Conservation (phyloP, 768 basidiomycete genomes). For the Amanita rubescens region DNA sequence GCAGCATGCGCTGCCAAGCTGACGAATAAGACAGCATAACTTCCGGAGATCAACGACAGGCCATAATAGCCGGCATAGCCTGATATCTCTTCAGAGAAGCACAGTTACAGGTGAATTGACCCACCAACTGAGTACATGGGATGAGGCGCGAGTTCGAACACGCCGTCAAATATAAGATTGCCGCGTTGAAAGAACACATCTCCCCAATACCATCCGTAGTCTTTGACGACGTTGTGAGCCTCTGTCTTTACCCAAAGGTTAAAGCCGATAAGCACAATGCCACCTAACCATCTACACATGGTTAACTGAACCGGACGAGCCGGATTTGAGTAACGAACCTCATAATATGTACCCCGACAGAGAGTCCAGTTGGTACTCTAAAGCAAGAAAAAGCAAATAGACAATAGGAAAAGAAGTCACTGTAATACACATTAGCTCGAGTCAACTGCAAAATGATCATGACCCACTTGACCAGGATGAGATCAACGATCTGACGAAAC, state of each 20-base stretch:
- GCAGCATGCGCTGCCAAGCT: constrained; percentile 92
- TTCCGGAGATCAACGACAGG: constrained; percentile 82
- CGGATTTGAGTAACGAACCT: constrained; percentile 37
- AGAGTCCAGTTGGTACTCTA: constrained; percentile 75
- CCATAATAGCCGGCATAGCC: constrained; percentile 99
- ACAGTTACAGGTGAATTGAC: constrained; percentile 13
- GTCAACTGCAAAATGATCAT: neutral
- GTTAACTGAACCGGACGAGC: neutral
- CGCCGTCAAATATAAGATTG: constrained; percentile 92
- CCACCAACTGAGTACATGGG: constrained; percentile 90
- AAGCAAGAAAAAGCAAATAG: constrained; percentile 94
- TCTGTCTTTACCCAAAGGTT: constrained; percentile 99
- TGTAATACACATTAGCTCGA: constrained; percentile 22
- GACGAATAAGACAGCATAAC: constrained; percentile 86
- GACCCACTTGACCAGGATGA: constrained; percentile 90
- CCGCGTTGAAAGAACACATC: constrained; percentile 92
- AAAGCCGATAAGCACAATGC: constrained; percentile 80
- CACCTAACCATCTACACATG: constrained; percentile 72
- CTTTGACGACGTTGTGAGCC: constrained; percentile 95
- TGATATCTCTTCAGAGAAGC: constrained; percentile 18
- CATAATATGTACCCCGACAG: constrained; percentile 64
- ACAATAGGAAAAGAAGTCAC: constrained; percentile 92
- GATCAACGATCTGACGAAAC: constrained; percentile 92
- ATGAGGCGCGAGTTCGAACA: constrained; percentile 90
- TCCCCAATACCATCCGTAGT: constrained; percentile 98